Percentiles rank a stretch among this genome's conserved stretches.
phyloP scores from a whole-genome alignment of 306 rosid species.

The Purshia tridentata region DNA sequence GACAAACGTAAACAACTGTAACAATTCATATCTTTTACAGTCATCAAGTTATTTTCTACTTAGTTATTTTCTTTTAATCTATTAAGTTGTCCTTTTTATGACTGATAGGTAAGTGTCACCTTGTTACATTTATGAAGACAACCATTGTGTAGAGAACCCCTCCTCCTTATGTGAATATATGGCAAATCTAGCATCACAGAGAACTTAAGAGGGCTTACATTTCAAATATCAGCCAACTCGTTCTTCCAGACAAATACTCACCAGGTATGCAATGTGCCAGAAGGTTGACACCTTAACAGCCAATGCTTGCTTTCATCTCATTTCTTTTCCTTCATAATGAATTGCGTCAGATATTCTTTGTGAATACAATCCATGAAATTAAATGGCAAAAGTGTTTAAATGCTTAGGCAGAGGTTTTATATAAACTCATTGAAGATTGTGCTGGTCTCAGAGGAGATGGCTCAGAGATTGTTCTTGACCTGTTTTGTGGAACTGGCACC shows the following conservation, averaged over 20 bases:
- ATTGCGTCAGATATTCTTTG: conserved; percentile 22
- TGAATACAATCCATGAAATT: conserved; percentile 13
- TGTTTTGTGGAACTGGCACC: conserved; percentile 98
- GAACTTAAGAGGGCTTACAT: conserved; percentile 76
- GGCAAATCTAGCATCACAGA: conserved; percentile 90
- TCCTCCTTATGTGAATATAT: too few relatives aligned
- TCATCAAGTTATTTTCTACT: not conserved
- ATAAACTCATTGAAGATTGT: conserved; percentile 77
- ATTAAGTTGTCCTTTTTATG: conserved; percentile 13
- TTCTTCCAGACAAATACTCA: conserved; percentile 92
- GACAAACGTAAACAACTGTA: too few relatives aligned
- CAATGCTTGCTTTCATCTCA: conserved; percentile 3
- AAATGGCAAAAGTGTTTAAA: conserved; percentile 20
- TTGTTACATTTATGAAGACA: too few relatives aligned
- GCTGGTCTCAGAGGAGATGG: conserved; percentile 81
- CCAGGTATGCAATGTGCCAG: conserved; percentile 56
- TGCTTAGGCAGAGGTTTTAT: conserved; percentile 85
- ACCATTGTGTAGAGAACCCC: too few relatives aligned
- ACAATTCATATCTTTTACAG: not conserved
- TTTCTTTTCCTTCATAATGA: not conserved
- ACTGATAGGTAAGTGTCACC: conserved; percentile 70
- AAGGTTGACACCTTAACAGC: not conserved
- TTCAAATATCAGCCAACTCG: conserved; percentile 96
- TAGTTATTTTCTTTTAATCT: not conserved
- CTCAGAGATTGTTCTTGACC: conserved; percentile 89